A percentile compares a stretch with the other conserved stretches of the same genome.
Conservation (phyloP, 192 early-diverging fungal genomes). For the Rhizophagus prolifer region DNA sequence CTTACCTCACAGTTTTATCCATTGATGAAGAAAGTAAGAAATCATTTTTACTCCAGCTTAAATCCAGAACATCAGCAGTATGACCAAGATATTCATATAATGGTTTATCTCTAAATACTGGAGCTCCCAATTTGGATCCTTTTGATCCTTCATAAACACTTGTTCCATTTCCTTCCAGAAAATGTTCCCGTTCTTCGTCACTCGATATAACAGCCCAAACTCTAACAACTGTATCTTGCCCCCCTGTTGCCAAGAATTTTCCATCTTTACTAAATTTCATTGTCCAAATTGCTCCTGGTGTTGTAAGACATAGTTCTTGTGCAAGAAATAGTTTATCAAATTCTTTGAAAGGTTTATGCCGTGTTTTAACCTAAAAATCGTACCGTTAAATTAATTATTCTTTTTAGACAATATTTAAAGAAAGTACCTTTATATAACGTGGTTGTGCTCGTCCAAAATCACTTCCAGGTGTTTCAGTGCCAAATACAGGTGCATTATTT, state of each 20-base stretch:
- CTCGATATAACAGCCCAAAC: conserved; percentile 57
- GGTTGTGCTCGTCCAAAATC: conserved; percentile 20
- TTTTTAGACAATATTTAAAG: neutral
- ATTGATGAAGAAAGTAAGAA: conserved; percentile 80
- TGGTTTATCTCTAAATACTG: conserved; percentile 65
- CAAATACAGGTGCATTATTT: conserved; percentile 28
- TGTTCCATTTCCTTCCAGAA: conserved; percentile 27
- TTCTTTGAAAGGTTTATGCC: conserved; percentile 23
- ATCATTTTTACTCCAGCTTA: conserved; percentile 73
- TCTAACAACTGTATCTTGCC: conserved; percentile 69
- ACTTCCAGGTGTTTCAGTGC: neutral
- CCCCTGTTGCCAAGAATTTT: conserved; percentile 74
- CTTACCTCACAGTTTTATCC: conserved; percentile 74
- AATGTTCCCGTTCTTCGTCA: conserved; percentile 32
- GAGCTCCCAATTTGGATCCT: conserved; percentile 30
- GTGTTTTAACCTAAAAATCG: conserved; percentile 9
- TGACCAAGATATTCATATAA: conserved; percentile 76
- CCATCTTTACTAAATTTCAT: conserved; percentile 80
- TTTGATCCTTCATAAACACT: conserved; percentile 28
- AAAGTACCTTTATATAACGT: conserved; percentile 25
- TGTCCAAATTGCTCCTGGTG: conserved; percentile 61
- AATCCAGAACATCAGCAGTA: conserved; percentile 65
- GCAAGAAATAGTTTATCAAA: conserved; percentile 24
- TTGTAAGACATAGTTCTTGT: conserved; percentile 21
- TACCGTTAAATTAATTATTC: neutral